These are phyloP conservation scores for Zanthoxylum bungeanum DNA, from an alignment of 345 rosid genomes.

Conservation along the genomic window DNA sequence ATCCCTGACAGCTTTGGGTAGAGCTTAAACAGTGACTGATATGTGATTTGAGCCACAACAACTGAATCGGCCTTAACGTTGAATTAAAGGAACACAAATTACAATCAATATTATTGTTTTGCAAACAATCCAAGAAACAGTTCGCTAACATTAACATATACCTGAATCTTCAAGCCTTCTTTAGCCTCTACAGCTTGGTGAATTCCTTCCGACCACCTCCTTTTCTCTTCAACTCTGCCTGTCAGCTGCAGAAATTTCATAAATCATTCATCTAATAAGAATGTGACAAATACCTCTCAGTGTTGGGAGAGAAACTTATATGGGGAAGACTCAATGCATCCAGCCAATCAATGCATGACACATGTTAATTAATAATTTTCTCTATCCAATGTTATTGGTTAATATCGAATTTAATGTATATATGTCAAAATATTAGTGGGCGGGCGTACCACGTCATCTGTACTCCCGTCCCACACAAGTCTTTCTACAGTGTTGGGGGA, in stretches of 20 bases:
- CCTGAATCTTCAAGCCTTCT: conserved; percentile 93
- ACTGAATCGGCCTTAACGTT: conserved; percentile 81
- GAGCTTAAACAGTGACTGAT: conserved; percentile 93
- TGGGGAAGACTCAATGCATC: no score
- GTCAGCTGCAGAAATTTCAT: conserved; percentile 57
- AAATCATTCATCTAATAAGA: neutral
- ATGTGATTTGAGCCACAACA: conserved; percentile 96
- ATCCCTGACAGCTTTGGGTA: conserved; percentile 96
- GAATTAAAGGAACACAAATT: conserved; percentile 8
- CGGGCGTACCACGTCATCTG: no score
- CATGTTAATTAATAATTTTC: no score
- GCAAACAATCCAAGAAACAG: conserved; percentile 8
- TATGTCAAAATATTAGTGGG: no score
- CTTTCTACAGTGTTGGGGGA: neutral
- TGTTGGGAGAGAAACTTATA: no score
- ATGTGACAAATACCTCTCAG: neutral
- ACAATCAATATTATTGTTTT: neutral
- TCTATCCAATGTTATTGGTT: no score
- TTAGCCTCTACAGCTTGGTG: conserved; percentile 99
- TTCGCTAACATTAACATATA: conserved; percentile 19
- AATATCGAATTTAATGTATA: no score
- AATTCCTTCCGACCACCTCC: conserved; percentile 97
- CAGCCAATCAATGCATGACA: no score
- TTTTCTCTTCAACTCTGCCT: conserved; percentile 96
- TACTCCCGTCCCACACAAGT: no score